phyloP scores from a whole-genome alignment of 441 rosid species.

The Populus tomentosa region DNA sequence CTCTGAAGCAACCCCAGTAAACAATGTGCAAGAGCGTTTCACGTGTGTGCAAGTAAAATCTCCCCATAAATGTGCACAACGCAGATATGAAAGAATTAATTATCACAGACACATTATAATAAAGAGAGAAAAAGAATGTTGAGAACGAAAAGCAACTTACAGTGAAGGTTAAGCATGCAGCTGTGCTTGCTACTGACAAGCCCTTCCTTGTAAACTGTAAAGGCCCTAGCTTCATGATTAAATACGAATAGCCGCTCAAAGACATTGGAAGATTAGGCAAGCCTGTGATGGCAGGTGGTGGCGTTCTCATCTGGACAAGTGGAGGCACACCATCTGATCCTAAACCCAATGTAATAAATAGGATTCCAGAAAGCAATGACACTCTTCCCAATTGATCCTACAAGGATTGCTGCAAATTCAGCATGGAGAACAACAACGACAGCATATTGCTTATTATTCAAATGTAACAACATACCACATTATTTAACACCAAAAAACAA shows the following conservation, averaged over 20 bases:
- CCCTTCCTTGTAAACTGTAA: constrained; percentile 87
- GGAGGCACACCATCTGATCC: constrained; percentile 87
- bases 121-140: not conserved
- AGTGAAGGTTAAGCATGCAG: constrained; percentile 83
- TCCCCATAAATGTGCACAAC: not conserved
- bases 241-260: constrained; percentile 64
- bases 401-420: constrained; percentile 16
- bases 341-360: constrained; percentile 70
- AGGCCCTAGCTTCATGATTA: constrained; percentile 79
- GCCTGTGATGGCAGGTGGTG: constrained; percentile 55
- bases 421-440: not conserved
- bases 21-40: not conserved
- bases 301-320: constrained; percentile 76
- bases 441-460: not conserved
- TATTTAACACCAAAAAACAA: not conserved
- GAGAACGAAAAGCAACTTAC: constrained; percentile 38
- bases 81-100: not conserved
- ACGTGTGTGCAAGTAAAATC: not conserved
- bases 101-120: not conserved
- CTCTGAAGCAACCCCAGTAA: not conserved
- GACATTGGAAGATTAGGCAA: constrained; percentile 76
- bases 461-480: not conserved
- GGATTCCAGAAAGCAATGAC: constrained; percentile 71
- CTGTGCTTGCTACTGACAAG: constrained; percentile 88
- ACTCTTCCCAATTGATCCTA: constrained; percentile 95